phyloP scores from a whole-genome alignment of 192 early-diverging fungal species.

The Coemansia sp. region DNA sequence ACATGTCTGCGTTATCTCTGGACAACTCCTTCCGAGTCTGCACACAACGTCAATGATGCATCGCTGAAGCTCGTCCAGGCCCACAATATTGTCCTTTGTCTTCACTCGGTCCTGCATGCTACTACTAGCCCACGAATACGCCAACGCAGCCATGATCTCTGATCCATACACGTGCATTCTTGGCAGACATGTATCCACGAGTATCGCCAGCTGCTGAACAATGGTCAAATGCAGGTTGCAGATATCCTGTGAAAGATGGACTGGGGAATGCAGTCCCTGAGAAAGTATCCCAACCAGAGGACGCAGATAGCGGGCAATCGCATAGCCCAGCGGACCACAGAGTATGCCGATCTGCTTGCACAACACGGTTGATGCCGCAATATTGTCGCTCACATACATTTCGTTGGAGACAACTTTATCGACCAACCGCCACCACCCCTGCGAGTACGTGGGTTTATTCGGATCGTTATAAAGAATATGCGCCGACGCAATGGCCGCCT shows the following conservation, averaged over 20 bases:
- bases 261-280: conserved; percentile 22
- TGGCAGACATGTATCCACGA: conserved; percentile 22
- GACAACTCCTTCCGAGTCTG: not conserved
- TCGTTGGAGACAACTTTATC: conserved; percentile 29
- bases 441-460: conserved; percentile 10
- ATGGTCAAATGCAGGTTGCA: conserved; percentile 21
- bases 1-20: not conserved
- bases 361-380: conserved; percentile 18
- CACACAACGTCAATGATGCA: not conserved
- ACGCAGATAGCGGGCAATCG: conserved; percentile 31
- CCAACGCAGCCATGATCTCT: conserved; percentile 39
- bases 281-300: conserved; percentile 32
- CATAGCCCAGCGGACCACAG: conserved; percentile 25
- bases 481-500: conserved; percentile 4
- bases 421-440: conserved; percentile 28
- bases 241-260: conserved; percentile 9
- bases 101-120: not conserved
- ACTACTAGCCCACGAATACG: conserved; percentile 25
- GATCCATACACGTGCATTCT: conserved; percentile 22
- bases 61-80: not conserved
- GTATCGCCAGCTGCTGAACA: conserved; percentile 20
- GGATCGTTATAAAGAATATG: conserved; percentile 15
- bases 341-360: conserved; percentile 16
- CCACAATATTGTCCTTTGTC: not conserved
- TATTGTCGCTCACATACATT: conserved; percentile 33